A percentile compares a stretch with the other conserved stretches of the same genome.
Evolutionary conservation across 441 rosid species (phyloP).

Genomic region (Pelargonium hybrid): DNA sequence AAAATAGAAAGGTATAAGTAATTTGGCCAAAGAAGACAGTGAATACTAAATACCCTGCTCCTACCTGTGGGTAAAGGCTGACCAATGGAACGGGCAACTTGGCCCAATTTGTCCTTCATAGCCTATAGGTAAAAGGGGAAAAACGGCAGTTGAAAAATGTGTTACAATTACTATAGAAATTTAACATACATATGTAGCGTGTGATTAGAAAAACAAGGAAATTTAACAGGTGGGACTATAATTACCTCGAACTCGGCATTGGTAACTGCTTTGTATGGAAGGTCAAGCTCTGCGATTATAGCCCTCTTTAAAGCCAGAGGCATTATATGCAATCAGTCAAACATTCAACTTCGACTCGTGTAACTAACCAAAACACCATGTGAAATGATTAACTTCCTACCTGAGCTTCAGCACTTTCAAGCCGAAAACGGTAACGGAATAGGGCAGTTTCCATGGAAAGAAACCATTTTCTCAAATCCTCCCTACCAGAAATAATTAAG

Average conservation of each 20-base stretch:
- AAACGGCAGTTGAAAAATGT: too few relatives aligned
- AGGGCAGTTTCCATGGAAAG: slow-evolving; percentile 77
- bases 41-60: slow-evolving; percentile 6
- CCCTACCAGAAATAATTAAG: slow-evolving; percentile 29
- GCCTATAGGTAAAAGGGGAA: slow-evolving; percentile 26
- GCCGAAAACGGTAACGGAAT: slow-evolving; percentile 52
- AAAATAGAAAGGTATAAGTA: neutral
- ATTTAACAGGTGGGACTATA: neutral
- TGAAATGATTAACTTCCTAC: slow-evolving; percentile 22
- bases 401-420: slow-evolving; percentile 38
- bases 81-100: slow-evolving; percentile 58
- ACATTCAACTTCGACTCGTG: slow-evolving; percentile 5
- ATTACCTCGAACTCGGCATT: slow-evolving; percentile 72
- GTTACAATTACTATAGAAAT: too few relatives aligned
- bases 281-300: slow-evolving; percentile 51
- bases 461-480: slow-evolving; percentile 92
- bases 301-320: slow-evolving; percentile 36
- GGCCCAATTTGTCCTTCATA: slow-evolving; percentile 56
- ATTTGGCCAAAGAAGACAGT: slow-evolving; percentile 6
- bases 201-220: neutral
- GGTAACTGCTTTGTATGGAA: slow-evolving; percentile 58
- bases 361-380: neutral
- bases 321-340: slow-evolving; percentile 3
- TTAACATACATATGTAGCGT: too few relatives aligned
- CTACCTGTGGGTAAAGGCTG: slow-evolving; percentile 38